These are phyloP conservation scores for Entelexis paramagnoliae DNA, from an alignment of 1,139 yeast genomes.

Conservation along the genomic window DNA sequence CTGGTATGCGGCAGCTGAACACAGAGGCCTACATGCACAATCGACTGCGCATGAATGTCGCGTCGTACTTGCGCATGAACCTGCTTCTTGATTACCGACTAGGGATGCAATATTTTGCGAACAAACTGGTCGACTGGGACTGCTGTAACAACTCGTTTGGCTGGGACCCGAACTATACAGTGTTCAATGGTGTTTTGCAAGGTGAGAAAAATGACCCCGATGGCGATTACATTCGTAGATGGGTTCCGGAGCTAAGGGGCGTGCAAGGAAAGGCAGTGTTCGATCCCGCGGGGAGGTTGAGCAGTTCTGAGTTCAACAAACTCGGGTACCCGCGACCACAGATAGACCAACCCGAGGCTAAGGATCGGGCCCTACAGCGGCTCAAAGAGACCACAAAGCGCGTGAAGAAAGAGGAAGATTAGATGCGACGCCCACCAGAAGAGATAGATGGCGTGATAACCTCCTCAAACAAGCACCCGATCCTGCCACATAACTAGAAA, in stretches of 20 bases:
- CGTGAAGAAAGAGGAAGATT: neutral
- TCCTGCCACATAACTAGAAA: too few species aligned
- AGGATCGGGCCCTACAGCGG: slow-evolving; percentile 14
- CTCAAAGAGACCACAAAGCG: slow-evolving; percentile 12
- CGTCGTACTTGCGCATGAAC: slow-evolving; percentile 45
- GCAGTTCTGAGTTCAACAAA: slow-evolving; percentile 22
- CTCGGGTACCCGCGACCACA: slow-evolving; percentile 39
- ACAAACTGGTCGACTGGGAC: slow-evolving; percentile 44
- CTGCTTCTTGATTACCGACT: slow-evolving; percentile 46
- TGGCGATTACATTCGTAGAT: slow-evolving; percentile 39
- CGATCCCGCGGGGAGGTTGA: slow-evolving; percentile 33
- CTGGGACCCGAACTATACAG: slow-evolving; percentile 52
- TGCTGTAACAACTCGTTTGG: slow-evolving; percentile 48
- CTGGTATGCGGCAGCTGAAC: slow-evolving; percentile 44
- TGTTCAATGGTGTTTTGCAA: slow-evolving; percentile 46
- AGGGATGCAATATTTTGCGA: slow-evolving; percentile 45
- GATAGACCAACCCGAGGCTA: slow-evolving; percentile 25
- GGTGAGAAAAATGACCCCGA: slow-evolving; percentile 41
- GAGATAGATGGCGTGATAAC: too few species aligned
- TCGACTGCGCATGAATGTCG: slow-evolving; percentile 45
- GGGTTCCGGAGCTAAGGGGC: slow-evolving; percentile 43
- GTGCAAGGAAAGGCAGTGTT: slow-evolving; percentile 32
- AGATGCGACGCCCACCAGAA: neutral
- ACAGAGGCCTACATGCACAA: slow-evolving; percentile 47
- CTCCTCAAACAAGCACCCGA: too few species aligned